Evolutionary conservation across 2,329 filamentous ascomycete genomes (phyloP), one percentile per base, ranked within the genome.

Genomic region (Aspergillus felis): DNA sequence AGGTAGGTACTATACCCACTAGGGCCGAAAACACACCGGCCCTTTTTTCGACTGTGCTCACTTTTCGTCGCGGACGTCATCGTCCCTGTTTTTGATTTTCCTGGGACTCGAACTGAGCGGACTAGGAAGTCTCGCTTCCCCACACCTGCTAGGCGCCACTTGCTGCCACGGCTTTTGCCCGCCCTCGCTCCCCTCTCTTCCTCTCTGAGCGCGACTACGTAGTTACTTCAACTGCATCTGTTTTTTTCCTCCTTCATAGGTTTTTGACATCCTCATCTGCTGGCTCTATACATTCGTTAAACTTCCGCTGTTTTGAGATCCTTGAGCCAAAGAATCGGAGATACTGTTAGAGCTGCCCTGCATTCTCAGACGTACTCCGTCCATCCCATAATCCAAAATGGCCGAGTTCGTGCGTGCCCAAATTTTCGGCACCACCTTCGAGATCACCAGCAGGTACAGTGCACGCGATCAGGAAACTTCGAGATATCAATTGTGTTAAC

Each of bases 401-500:
- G 94, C 94, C 77, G 94, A 99, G 84, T 99, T 99, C 79, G 91
- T 99, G 74, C 90, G 94, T 79, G 92, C 93, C 75, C 93, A 97
- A 84, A 97, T 99, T 78, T 99, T 99, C 75, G 94, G 94, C 76
- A 99, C 94, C 62, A 97, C 94, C 69, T 99, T 99, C 75, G 94
- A 99, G 86, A 97, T 97, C 80, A 99, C 94, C 68, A 97, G 92
- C 79, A 90, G 94, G 92, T 97, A 86, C 62, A 71, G 58, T 22
- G 27, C n/a, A 12, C 12, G 14, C 25, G 41, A 51, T 54, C 46
- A 50, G 24, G 28, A 14, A 24, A 42, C 54, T 20, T 25, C 24
- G 50, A 51, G 9, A 51, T 27, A 20, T 52, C 17, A 32, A 56
- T 46, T 58, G 53, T 55, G 62, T 57, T 74, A 65, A 73, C 63